phyloP scores from a whole-genome alignment of 1,284 basidiomycete species.

The Microbotryum lychnidis-dioicae region DNA sequence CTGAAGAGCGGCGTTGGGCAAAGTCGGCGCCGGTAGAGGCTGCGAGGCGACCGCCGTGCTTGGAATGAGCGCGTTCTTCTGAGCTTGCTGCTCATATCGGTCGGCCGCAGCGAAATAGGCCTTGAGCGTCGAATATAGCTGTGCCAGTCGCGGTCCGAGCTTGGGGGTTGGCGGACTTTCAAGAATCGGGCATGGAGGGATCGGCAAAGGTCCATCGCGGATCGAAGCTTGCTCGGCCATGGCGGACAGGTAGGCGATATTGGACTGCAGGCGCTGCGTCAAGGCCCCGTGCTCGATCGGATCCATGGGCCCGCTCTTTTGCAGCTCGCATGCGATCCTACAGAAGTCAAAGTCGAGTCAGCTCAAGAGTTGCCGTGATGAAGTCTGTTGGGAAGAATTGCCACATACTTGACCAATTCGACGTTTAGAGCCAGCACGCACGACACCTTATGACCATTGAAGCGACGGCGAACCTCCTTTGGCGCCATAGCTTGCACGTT shows the following conservation, averaged over 20 bases:
- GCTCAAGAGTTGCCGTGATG: neutral
- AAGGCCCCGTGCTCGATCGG: conserved; percentile 18
- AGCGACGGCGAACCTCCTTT: conserved; percentile 22
- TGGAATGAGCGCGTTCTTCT: neutral
- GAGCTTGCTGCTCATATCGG: conserved; percentile 17
- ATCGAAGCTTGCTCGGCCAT: conserved; percentile 12
- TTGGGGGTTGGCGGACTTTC: conserved; percentile 15
- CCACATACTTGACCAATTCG: conserved; percentile 21
- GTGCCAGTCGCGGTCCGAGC: conserved; percentile 10
- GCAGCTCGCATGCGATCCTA: conserved; percentile 22
- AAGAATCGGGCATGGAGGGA: conserved; percentile 14
- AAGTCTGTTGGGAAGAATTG: neutral
- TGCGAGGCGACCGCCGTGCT: too few species aligned
- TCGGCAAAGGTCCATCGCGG: conserved; percentile 2
- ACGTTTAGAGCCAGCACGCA: conserved; percentile 22
- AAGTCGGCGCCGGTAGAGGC: too few species aligned
- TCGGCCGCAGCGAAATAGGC: conserved; percentile 25
- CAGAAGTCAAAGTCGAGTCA: neutral
- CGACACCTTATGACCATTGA: conserved; percentile 22
- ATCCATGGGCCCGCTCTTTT: conserved; percentile 8
- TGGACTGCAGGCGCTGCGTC: conserved; percentile 20
- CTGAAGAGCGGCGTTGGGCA: too few species aligned
- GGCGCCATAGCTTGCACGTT: conserved; percentile 16
- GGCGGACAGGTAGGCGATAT: conserved; percentile 20
- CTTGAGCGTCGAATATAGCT: conserved; percentile 15